These are phyloP conservation scores for Phytophthora syringae DNA, from an alignment of 352 stramenopile genomes.

Conservation along the genomic window DNA sequence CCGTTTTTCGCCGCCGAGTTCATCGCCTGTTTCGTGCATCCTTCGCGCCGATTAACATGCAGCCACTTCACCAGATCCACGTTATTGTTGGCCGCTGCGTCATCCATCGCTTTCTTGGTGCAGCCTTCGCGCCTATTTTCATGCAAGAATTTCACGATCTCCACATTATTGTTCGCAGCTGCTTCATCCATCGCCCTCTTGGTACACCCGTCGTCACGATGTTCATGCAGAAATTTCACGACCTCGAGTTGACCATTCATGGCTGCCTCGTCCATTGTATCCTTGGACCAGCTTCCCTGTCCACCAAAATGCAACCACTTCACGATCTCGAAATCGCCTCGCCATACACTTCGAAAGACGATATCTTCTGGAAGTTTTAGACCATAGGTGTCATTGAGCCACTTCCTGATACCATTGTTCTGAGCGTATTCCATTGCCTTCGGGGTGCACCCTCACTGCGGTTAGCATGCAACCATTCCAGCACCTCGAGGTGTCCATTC, in stretches of 20 bases:
- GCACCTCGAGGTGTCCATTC: slow-evolving; percentile 12
- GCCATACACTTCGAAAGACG: background rate
- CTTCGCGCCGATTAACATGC: slow-evolving; percentile 1
- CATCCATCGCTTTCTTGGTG: slow-evolving; percentile 7
- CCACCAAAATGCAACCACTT: slow-evolving; percentile 22
- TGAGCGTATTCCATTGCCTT: background rate
- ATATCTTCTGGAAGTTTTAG: background rate
- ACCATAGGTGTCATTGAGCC: slow-evolving; percentile 10
- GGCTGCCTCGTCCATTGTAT: slow-evolving; percentile 21
- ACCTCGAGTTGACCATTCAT: slow-evolving; percentile 15
- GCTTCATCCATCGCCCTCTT: slow-evolving; percentile 8
- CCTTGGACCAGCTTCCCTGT: slow-evolving; percentile 12
- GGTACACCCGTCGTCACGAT: slow-evolving; percentile 10
- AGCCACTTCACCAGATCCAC: slow-evolving; percentile 12
- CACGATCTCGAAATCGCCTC: slow-evolving; percentile 14
- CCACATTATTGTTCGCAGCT: slow-evolving; percentile 4
- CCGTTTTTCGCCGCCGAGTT: slow-evolving; percentile 4
- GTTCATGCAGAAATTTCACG: slow-evolving; percentile 22
- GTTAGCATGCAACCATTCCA: slow-evolving; percentile 15
- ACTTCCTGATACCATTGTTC: slow-evolving; percentile 2
- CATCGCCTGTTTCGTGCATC: slow-evolving; percentile 11
- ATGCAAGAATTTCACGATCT: slow-evolving; percentile 19
- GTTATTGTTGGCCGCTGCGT: background rate
- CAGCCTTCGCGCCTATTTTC: slow-evolving; percentile 10
- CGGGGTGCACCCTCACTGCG: slow-evolving; percentile 8